Evolutionary conservation across 2,329 filamentous ascomycete genomes (phyloP), one percentile per base, ranked within the genome.

Genomic region (Fusarium sp.): DNA sequence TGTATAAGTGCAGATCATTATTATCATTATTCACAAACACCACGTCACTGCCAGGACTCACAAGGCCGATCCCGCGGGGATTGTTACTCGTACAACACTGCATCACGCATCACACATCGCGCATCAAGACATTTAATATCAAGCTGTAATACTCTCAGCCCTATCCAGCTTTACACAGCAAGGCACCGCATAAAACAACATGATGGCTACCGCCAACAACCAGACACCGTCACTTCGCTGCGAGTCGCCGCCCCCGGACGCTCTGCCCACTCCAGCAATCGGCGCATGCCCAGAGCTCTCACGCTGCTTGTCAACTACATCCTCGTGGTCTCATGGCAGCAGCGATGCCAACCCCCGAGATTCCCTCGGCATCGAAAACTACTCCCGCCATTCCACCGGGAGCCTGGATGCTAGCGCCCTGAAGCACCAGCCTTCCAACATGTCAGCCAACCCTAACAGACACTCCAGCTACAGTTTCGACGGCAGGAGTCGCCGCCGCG

Each of bases 171-270:
- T 53, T 37, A 46, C 45, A 46, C 30, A 48, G 33, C 45, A 64
- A 26, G 33, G 40, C 30, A 41, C 45, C 6, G 32, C 30, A 11
- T 33, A 52, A 35, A 20, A 54, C 51, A 61, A 51, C 51, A 70
- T 65, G 64, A 81, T 81, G 78, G 75, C 78, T 37, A 75, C 75
- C 63, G 68, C 75, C 64, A 75, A 77, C 70, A 72, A 77, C 54
- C 73, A 75, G 44, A 71, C 68, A 48, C 71, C 75, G 20, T 51
- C 71, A 65, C 67, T 82, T 49, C 84, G 84, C 73, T 82, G 83
- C 70, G 83, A 82, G 61, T 92, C 90, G 35, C 90, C 90, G n/a
- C 87, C 89, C 50, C 88, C 89, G 37, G 88, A 89, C 72, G 80
- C 83, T 19, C 83, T 85, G 19, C 90, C 91, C 8, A 86, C 85